Conservation (phyloP, 2,329 filamentous ascomycete genomes). For the Gyromitra esculenta region DNA sequence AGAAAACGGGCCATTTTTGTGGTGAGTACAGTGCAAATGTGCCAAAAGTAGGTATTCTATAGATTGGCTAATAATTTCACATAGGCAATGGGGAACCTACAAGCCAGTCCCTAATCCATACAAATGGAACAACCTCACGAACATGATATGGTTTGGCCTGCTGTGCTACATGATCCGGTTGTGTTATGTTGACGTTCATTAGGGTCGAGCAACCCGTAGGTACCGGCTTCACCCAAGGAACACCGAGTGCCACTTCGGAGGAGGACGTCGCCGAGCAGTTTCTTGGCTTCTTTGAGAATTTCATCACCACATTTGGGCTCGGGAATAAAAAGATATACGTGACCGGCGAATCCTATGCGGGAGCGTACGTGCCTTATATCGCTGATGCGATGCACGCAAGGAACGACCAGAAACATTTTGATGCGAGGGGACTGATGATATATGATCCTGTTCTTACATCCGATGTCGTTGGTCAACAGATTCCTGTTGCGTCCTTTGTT, state of each 20-base stretch:
- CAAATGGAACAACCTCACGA: slow-evolving; percentile 79
- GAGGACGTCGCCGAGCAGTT: slow-evolving; percentile 77
- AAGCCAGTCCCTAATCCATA: slow-evolving; percentile 73
- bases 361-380: slow-evolving; percentile 66
- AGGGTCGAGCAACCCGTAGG: slow-evolving; percentile 72
- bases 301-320: slow-evolving; percentile 75
- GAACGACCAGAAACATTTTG: slow-evolving; percentile 72
- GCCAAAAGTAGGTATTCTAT: slow-evolving; percentile 46
- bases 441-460: slow-evolving; percentile 75
- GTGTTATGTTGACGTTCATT: neutral
- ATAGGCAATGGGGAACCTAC: slow-evolving; percentile 71
- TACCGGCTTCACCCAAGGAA: slow-evolving; percentile 75
- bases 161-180: neutral
- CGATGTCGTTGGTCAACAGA: slow-evolving; percentile 62
- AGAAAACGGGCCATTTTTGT: slow-evolving; percentile 78
- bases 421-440: slow-evolving; percentile 74
- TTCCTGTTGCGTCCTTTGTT: slow-evolving; percentile 69
- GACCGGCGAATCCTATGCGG: slow-evolving; percentile 76
- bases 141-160: slow-evolving; percentile 71
- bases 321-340: slow-evolving; percentile 76
- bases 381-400: slow-evolving; percentile 68
- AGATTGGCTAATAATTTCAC: slow-evolving; percentile 50
- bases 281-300: slow-evolving; percentile 81
- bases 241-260: slow-evolving; percentile 71
- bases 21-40: slow-evolving; percentile 60